Conservation (phyloP, 2,329 filamentous ascomycete species). For the Mariannaea elegans region DNA sequence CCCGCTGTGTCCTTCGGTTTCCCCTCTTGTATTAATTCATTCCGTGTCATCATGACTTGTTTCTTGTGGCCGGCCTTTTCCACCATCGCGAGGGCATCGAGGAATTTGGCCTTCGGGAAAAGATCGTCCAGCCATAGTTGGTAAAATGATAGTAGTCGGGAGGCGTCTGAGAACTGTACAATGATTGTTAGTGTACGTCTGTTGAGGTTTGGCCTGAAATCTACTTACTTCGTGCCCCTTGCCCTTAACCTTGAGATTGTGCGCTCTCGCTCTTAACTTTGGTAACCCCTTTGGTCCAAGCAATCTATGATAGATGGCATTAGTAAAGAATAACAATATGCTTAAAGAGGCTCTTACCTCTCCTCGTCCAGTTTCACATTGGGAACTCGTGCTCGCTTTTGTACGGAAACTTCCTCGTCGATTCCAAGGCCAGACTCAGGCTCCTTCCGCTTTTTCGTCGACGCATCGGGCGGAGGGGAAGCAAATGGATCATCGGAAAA, state of each 20-base stretch:
- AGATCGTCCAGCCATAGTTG: slow-evolving; percentile 97
- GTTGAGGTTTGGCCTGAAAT: background rate
- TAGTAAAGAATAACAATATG: background rate
- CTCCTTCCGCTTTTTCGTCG: slow-evolving; percentile 59
- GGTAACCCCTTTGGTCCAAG: slow-evolving; percentile 86
- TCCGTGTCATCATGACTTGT: slow-evolving; percentile 75
- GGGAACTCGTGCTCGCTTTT: slow-evolving; percentile 76
- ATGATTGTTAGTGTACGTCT: background rate
- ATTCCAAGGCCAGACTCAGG: slow-evolving; percentile 72
- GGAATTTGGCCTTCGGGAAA: slow-evolving; percentile 93
- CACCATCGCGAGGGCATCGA: slow-evolving; percentile 87
- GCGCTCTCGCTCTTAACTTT: slow-evolving; percentile 76
- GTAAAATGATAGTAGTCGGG: slow-evolving; percentile 85
- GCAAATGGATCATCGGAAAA: slow-evolving; percentile 58
- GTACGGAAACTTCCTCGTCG: slow-evolving; percentile 85
- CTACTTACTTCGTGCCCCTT: slow-evolving; percentile 85
- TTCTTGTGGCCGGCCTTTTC: slow-evolving; percentile 93
- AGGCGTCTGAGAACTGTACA: slow-evolving; percentile 81
- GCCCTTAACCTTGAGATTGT: slow-evolving; percentile 82
- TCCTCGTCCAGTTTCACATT: slow-evolving; percentile 88
- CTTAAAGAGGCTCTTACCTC: slow-evolving; percentile 57
- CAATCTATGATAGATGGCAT: slow-evolving; percentile 60
- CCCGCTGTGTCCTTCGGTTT: slow-evolving; percentile 60
- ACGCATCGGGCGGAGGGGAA: slow-evolving; percentile 53
- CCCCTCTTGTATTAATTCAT: slow-evolving; percentile 84